Evolutionary conservation across 2,329 filamentous ascomycete genomes (phyloP).

Genomic region (Simplicillium aogashimaense): DNA sequence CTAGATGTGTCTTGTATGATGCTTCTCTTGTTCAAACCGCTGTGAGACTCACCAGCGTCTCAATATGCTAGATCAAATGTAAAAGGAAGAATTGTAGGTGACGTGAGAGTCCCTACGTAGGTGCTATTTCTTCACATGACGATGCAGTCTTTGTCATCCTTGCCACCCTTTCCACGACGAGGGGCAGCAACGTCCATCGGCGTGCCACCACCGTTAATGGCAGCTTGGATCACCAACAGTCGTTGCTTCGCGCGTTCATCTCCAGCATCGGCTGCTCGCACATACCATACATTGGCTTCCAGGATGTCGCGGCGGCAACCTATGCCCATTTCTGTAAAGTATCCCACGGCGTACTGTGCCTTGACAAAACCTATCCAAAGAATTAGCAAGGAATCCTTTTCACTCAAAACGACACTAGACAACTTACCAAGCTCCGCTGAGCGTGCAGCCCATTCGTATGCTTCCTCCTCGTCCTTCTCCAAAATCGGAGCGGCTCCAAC

Average conservation of each 20-base stretch:
- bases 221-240: slow-evolving; percentile 75
- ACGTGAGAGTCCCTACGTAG: slow-evolving; percentile 3
- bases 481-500: slow-evolving; percentile 85
- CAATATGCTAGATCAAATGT: no score
- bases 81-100: no score
- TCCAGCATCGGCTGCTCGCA: slow-evolving; percentile 84
- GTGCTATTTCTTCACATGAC: slow-evolving; percentile 35
- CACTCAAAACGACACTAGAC: slow-evolving; percentile 42
- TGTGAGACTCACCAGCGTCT: no score
- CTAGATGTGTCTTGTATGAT: no score
- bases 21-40: no score
- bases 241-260: slow-evolving; percentile 84
- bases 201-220: slow-evolving; percentile 50
- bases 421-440: slow-evolving; percentile 81
- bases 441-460: slow-evolving; percentile 88
- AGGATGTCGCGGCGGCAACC: slow-evolving; percentile 90
- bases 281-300: slow-evolving; percentile 97
- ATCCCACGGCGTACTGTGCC: slow-evolving; percentile 91
- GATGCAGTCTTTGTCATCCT: slow-evolving; percentile 46
- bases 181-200: slow-evolving; percentile 48
- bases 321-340: slow-evolving; percentile 98
- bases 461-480: slow-evolving; percentile 91
- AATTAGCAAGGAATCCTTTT: slow-evolving; percentile 19
- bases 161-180: slow-evolving; percentile 34
- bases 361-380: slow-evolving; percentile 56